phyloP scores from a whole-genome alignment of 352 stramenopile genomes.

The Thalassiosira ordinaria region DNA sequence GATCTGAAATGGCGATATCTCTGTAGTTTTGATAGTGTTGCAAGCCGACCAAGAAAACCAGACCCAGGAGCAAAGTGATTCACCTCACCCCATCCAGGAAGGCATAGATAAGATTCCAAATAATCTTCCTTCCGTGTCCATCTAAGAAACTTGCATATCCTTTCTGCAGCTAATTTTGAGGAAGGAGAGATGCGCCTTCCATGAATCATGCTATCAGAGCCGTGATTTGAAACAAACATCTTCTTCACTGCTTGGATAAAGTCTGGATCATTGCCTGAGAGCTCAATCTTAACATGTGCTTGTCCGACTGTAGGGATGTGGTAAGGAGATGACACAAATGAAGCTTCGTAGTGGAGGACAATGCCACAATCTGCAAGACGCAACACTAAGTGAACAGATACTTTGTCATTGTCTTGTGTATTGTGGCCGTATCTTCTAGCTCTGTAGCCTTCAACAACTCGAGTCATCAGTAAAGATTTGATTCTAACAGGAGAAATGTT shows the following conservation, averaged over 20 bases:
- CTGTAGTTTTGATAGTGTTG: slow-evolving; percentile 63
- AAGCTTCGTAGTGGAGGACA: slow-evolving; percentile 80
- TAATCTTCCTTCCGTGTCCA: slow-evolving; percentile 78
- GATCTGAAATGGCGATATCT: slow-evolving; percentile 75
- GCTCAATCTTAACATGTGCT: slow-evolving; percentile 81
- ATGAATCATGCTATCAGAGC: slow-evolving; percentile 35
- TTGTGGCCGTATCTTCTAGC: slow-evolving; percentile 73
- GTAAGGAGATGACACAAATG: slow-evolving; percentile 73
- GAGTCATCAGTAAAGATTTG: slow-evolving; percentile 78
- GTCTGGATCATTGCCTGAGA: slow-evolving; percentile 68
- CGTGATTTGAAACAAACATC: slow-evolving; percentile 65
- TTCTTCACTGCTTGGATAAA: slow-evolving; percentile 81
- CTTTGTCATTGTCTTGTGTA: slow-evolving; percentile 77
- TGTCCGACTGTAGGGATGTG: slow-evolving; percentile 73
- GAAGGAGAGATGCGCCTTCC: slow-evolving; percentile 50
- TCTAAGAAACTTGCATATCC: slow-evolving; percentile 72
- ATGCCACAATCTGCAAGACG: slow-evolving; percentile 64
- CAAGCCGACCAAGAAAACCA: slow-evolving; percentile 68
- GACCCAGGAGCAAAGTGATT: slow-evolving; percentile 57
- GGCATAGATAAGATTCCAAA: slow-evolving; percentile 72
- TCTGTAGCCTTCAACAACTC: slow-evolving; percentile 81
- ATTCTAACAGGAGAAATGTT: slow-evolving; percentile 73
- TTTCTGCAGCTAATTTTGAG: slow-evolving; percentile 55
- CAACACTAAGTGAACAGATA: slow-evolving; percentile 78
- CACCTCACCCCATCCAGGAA: slow-evolving; percentile 63